Evolutionary conservation across 257 asterid genomes (phyloP).

Genomic region (Ajuga chamaepitys): DNA sequence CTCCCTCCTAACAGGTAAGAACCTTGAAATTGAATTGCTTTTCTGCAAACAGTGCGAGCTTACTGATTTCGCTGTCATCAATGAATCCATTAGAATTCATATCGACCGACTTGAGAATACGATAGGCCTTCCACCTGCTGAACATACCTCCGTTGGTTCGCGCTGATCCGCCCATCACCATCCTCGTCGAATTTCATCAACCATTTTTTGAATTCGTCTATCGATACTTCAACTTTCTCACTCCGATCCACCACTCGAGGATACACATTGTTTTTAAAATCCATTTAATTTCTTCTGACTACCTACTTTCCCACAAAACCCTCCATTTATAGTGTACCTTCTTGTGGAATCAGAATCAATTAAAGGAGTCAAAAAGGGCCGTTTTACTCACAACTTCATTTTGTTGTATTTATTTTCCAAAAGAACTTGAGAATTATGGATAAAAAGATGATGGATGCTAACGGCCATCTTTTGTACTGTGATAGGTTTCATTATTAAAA

Average conservation of each 20-base stretch:
- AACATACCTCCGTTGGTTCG: conserved; percentile 24
- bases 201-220: conserved; percentile 44
- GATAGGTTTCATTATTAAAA: not conserved
- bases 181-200: conserved; percentile 28
- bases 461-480: not conserved
- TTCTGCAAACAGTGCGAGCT: conserved; percentile 28
- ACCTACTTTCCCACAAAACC: not conserved
- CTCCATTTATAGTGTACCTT: not conserved
- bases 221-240: conserved; percentile 22
- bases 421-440: no score
- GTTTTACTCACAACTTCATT: not conserved
- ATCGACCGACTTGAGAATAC: conserved; percentile 19
- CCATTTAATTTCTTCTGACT: not conserved
- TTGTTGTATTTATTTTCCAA: no score
- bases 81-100: conserved; percentile 22
- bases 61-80: conserved; percentile 24
- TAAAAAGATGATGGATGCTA: no score
- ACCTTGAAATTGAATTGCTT: conserved; percentile 1
- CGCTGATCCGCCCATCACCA: conserved; percentile 26
- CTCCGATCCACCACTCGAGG: not conserved
- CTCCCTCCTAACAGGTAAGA: not conserved
- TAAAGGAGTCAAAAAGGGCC: not conserved
- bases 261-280: not conserved
- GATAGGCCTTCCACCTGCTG: conserved; percentile 7
- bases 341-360: conserved; percentile 10